Evolutionary conservation across 139 green algal species (phyloP).

Genomic region (Pycnococcus provasolii): DNA sequence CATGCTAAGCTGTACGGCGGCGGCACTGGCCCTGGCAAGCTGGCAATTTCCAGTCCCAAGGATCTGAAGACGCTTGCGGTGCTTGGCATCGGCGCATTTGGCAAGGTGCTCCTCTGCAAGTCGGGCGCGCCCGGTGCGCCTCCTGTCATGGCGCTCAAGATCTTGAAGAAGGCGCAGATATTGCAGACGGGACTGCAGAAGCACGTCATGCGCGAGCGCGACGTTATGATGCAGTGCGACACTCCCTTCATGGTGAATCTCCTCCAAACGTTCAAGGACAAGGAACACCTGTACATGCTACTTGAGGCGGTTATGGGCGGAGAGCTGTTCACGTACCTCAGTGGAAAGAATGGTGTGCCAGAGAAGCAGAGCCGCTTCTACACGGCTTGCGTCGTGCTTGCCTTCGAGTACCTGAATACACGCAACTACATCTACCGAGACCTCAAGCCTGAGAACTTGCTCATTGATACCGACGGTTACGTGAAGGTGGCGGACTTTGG

Average conservation of each 20-base stretch:
- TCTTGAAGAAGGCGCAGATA: slow-evolving; percentile 48
- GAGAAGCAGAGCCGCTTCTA: slow-evolving; percentile 73
- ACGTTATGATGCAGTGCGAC: slow-evolving; percentile 53
- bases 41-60: slow-evolving; percentile 18
- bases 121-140: too few species aligned
- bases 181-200: slow-evolving; percentile 28
- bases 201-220: slow-evolving; percentile 63
- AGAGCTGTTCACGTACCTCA: slow-evolving; percentile 86
- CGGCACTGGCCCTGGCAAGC: not conserved
- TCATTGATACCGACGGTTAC: slow-evolving; percentile 60
- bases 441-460: slow-evolving; percentile 79
- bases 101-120: slow-evolving; percentile 54
- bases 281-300: slow-evolving; percentile 64
- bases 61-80: slow-evolving; percentile 53
- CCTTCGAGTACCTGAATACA: slow-evolving; percentile 46
- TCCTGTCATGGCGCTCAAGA: slow-evolving; percentile 25
- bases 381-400: slow-evolving; percentile 62
- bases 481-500: slow-evolving; percentile 78
- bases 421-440: slow-evolving; percentile 24
- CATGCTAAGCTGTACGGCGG: too few species aligned
- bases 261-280: slow-evolving; percentile 50
- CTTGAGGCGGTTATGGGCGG: slow-evolving; percentile 81
- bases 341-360: slow-evolving; percentile 42
- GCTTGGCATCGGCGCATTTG: slow-evolving; percentile 79
- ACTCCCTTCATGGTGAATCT: slow-evolving; percentile 75